Base-by-base conservation (phyloP, 164 flowering plant species). In the Dillenia suffruticosa region DNA sequence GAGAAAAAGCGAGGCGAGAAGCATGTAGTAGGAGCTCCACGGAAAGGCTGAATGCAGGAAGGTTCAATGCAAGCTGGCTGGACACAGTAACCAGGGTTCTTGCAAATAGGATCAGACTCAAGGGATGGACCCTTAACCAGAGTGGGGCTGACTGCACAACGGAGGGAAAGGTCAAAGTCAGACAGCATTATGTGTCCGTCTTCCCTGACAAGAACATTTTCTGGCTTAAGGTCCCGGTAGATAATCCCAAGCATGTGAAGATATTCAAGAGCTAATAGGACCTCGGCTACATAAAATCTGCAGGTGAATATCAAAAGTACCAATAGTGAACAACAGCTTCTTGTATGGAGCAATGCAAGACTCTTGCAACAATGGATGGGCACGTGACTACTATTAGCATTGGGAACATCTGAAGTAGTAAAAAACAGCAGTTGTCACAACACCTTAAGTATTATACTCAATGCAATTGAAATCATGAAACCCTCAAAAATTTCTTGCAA, bases 171-270 rank as follows among this genome's bases (percentile, higher is more conserved):
- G 63, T 91, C 97, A 66, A 91, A 88, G 66, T 91, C 96, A 0
- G 91, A 86, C 49, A 91, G 93, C 97, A 91, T 91, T 59, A 91
- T 87, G 66, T 91, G 97, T 10, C 97, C 97, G 59, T 89, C 96
- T 24, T 91, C 97, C 72, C 96, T 76, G 54, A 91, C 93, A 9
- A 91, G 88, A n/a, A 91, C 94, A 71, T 91, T 91, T 65, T 91
- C 96, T 0, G 97, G 97, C 80, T 91, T 91, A 19, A 89, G 93
- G 62, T 91, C 96, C 67, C 92, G 93, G 68, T 91, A 91, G 17
- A 87, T 79, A 57, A 91, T 84, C 24, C 97, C 96, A 26, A 88
- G 92, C 97, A 88, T 89, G 83, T 91, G 97, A 10, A 91, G 94
- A 62, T 91, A 91, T 66, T 91, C 97, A 62, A 91, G 43, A 66